Conservation (phyloP, 495 filamentous ascomycete genomes). For the Trichoderma reesei region DNA sequence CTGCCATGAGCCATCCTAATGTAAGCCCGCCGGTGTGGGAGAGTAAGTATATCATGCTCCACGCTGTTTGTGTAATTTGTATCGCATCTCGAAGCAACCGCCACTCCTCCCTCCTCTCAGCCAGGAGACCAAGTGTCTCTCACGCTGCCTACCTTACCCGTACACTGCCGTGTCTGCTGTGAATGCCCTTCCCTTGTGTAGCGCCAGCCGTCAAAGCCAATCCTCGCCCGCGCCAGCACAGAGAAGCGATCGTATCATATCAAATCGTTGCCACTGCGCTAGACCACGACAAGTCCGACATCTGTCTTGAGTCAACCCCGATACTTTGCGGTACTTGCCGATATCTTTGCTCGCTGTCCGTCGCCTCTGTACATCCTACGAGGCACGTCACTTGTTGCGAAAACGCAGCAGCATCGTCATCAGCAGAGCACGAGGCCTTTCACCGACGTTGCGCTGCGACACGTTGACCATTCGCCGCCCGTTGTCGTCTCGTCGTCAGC, state of each 20-base stretch:
- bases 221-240: not conserved
- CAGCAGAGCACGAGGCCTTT: not conserved
- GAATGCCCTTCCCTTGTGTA: not conserved
- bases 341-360: not conserved
- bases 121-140: not conserved
- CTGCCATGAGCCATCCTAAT: not conserved
- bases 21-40: not conserved
- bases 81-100: slow-evolving; percentile 1
- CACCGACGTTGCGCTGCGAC: no score
- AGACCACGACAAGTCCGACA: no score
- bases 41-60: not conserved
- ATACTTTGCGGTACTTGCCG: not conserved
- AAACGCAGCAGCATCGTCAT: not conserved
- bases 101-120: not conserved
- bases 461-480: no score
- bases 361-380: not conserved
- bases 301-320: no score
- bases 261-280: not conserved
- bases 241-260: not conserved
- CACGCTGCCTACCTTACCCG: not conserved
- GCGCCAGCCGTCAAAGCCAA: not conserved
- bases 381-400: no score
- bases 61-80: slow-evolving; percentile 1
- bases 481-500: no score
- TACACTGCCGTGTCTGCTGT: not conserved